These are phyloP conservation scores for Pseudogymnoascus sp. DNA, from an alignment of 2,329 filamentous ascomycete genomes.

Conservation along the genomic window DNA sequence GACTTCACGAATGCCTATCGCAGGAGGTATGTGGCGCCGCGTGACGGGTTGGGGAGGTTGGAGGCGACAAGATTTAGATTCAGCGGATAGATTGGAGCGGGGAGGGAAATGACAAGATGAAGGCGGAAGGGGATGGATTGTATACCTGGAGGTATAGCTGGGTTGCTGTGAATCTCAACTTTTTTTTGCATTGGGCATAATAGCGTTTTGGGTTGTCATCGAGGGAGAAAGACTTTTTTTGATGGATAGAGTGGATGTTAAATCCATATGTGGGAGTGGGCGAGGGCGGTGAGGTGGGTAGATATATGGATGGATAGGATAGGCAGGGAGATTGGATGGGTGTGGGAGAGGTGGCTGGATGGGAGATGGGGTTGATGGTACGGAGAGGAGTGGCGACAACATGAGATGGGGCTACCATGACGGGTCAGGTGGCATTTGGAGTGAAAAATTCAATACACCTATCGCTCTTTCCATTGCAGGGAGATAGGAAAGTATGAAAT, in stretches of 20 bases:
- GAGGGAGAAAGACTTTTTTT: neutral
- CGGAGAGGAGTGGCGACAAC: neutral
- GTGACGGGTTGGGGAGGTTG: slow-evolving; percentile 79
- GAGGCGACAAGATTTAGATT: slow-evolving; percentile 87
- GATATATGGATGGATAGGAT: neutral
- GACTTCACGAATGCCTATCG: slow-evolving; percentile 96
- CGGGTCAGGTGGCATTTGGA: neutral
- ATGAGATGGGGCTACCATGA: neutral
- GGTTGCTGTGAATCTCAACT: slow-evolving; percentile 2
- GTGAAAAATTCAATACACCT: neutral
- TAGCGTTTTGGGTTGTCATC: slow-evolving; percentile 3
- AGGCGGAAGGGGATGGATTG: neutral
- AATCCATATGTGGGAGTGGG: neutral
- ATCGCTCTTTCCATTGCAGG: neutral
- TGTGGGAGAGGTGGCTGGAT: neutral
- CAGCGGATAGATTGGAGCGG: slow-evolving; percentile 20
- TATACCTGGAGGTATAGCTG: neutral
- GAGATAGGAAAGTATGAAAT: neutral
- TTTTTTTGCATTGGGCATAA: slow-evolving; percentile 3
- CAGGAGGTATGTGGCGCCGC: slow-evolving; percentile 85
- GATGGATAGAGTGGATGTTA: slow-evolving; percentile 1
- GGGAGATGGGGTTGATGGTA: neutral
- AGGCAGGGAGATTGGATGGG: neutral
- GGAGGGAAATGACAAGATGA: neutral
- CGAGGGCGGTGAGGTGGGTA: neutral